Base-by-base conservation (phyloP, 768 basidiomycete genomes). In the Trametes elegans region DNA sequence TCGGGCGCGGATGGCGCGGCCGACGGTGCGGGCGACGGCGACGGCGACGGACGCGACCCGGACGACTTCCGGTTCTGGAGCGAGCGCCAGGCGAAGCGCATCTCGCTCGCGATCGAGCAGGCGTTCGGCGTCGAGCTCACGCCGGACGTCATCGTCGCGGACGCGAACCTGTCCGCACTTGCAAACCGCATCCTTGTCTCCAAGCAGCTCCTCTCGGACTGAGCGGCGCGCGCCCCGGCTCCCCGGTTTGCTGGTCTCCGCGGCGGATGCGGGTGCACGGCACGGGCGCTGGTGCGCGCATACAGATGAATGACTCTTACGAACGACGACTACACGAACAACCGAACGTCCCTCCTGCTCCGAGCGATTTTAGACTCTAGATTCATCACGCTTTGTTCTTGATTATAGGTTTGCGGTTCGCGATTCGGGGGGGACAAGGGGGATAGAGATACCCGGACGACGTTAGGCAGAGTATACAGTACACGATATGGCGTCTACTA, bases 1-100 rank as follows among this genome's bases (percentile, higher is more conserved):
- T 34, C 52, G 26, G 26, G 16, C 27, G 64, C 62, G 27, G 28
- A 28, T n/a, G n/a, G n/a, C n/a, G n/a, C n/a, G n/a, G n/a, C n/a
- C n/a, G n/a, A n/a, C n/a, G n/a, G n/a, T n/a, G n/a, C n/a, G 35
- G 31, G 35, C 36, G 46, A 49, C 29, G 66, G 69, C n/a, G 76
- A 78, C 23, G 69, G 73, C 38, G 76, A 79, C 36, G 71, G 73
- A 31, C 82, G 78, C 40, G 90, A 95, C 64, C 83, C 85, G 1
- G 95, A 98, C 65, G 95, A 98, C 72, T 98, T 99, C 70, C 80
- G 83, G 41, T 93, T 99, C 74, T 96, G 94, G 92, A 87, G 87
- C 1, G 87, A 89, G 63, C 75, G 77, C 38, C 96, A 99, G 69
- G 97, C 96, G 52, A 88, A 86, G 71, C 82, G 92, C 49, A 98